Evolutionary conservation across 345 rosid genomes (phyloP).

Genomic region (Lenwebbia sp.): DNA sequence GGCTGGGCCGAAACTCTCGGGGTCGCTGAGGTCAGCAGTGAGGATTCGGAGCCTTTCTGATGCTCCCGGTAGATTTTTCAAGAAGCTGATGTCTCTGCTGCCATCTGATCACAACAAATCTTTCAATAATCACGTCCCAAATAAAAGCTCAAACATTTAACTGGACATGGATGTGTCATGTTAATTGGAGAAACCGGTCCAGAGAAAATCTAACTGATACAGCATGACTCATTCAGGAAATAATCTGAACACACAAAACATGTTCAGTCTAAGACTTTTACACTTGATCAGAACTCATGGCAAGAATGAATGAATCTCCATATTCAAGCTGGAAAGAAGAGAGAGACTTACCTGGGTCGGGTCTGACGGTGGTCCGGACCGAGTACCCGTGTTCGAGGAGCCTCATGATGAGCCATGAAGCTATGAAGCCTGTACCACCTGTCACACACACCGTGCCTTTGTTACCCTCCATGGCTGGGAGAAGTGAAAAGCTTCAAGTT

Average conservation of each 20-base stretch:
- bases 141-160: not conserved
- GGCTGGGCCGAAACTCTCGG: slow-evolving; percentile 11
- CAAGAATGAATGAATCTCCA: not conserved
- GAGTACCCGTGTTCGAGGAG: slow-evolving; percentile 62
- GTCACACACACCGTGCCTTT: slow-evolving; percentile 53
- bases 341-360: slow-evolving; percentile 28
- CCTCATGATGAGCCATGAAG: slow-evolving; percentile 86
- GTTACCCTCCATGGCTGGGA: not conserved
- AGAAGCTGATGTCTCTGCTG: not conserved
- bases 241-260: not conserved
- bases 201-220: not conserved
- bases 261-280: not conserved
- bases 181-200: not conserved
- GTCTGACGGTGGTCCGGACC: slow-evolving; percentile 80
- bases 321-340: not conserved
- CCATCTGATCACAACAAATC: not conserved
- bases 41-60: slow-evolving; percentile 19
- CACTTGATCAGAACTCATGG: not conserved
- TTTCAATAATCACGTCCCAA: too few species aligned
- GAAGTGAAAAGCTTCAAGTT: not conserved
- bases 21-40: slow-evolving; percentile 11
- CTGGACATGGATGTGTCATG: not conserved
- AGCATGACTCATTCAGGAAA: not conserved
- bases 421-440: slow-evolving; percentile 78
- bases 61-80: not conserved